Base-by-base conservation (phyloP, 2,329 filamentous ascomycete genomes). In the Hypomyces rosellus region DNA sequence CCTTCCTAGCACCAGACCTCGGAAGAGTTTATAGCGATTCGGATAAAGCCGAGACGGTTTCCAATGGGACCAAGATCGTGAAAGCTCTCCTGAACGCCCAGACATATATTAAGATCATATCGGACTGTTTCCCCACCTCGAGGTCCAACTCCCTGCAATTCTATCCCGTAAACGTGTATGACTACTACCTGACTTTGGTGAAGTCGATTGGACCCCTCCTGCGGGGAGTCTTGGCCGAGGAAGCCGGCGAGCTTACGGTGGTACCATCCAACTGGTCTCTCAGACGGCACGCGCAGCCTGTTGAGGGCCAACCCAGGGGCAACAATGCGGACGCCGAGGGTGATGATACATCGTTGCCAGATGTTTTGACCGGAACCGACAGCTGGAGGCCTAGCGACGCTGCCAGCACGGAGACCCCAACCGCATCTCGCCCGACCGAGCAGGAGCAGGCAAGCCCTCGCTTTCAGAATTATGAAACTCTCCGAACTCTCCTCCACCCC, bases 151-250 rank as follows among this genome's bases (percentile, higher is more conserved):
- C 72, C 9, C 78, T 82, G 30, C 78, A 85, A 11, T 87, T 96
- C 60, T 82, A 81, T 49, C 78, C 82, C 22, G 79, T 95, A 58
- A 95, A 95, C 62, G 78, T 95, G 18, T 89, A 85, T 33, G 92
- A 97, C 65, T 85, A 89, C 64, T 95, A 95, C 63, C 74, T 82
- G 41, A 70, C 75, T n/a, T 72, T 96, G 36, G 78, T 95, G 20
- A 79, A 82, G 54, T 82, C 83, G 22, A 77, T 97, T 34, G 90
- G 89, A 3, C 83, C 84, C 20, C 72, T 99, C 14, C 78, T 96
- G 56, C 81, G 87, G 39, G 85, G 85, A 47, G 87, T 89, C 52
- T 77, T 95, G n/a, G 85, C 85, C 67, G 92, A 99, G 66, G 88
- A 95, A 57, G 86, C 91, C 34, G 73, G 85, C 1, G 74, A 96